Conservation (phyloP, 2,329 filamentous ascomycete species). For the Cytospora schulzeri region DNA sequence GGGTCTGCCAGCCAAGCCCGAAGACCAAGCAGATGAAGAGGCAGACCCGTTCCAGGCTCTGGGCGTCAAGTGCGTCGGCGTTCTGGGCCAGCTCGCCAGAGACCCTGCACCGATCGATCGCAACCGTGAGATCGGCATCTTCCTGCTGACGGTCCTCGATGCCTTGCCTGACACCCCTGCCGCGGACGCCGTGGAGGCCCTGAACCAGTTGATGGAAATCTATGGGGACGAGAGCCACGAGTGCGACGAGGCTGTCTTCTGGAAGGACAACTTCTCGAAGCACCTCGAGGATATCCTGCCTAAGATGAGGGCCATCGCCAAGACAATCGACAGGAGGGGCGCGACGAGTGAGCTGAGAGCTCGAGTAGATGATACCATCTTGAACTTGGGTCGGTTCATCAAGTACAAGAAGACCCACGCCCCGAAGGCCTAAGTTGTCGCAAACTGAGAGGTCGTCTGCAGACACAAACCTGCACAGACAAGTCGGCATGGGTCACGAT, state of each 20-base stretch:
- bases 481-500: constrained; percentile 1
- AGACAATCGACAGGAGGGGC: constrained; percentile 61
- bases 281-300: constrained; percentile 58
- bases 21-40: constrained; percentile 30
- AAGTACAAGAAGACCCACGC: constrained; percentile 65
- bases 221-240: constrained; percentile 62
- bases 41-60: constrained; percentile 63
- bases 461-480: not conserved
- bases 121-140: constrained; percentile 66
- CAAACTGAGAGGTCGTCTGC: not conserved
- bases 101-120: constrained; percentile 53
- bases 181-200: constrained; percentile 63
- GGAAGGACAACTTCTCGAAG: constrained; percentile 60
- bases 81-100: constrained; percentile 64
- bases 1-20: constrained; percentile 33
- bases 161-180: constrained; percentile 53
- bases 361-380: constrained; percentile 60
- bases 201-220: constrained; percentile 69
- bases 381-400: constrained; percentile 65
- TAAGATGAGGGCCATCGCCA: constrained; percentile 58
- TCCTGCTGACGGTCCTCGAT: constrained; percentile 59
- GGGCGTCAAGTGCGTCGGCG: constrained; percentile 67
- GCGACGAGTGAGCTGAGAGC: constrained; percentile 57
- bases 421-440: constrained; percentile 33
- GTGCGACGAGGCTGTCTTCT: constrained; percentile 66